A percentile compares a stretch with the other conserved stretches of the same genome.
These are phyloP conservation scores for Adansonia madagascariensis DNA, from an alignment of 441 rosid species.

Conservation along the genomic window DNA sequence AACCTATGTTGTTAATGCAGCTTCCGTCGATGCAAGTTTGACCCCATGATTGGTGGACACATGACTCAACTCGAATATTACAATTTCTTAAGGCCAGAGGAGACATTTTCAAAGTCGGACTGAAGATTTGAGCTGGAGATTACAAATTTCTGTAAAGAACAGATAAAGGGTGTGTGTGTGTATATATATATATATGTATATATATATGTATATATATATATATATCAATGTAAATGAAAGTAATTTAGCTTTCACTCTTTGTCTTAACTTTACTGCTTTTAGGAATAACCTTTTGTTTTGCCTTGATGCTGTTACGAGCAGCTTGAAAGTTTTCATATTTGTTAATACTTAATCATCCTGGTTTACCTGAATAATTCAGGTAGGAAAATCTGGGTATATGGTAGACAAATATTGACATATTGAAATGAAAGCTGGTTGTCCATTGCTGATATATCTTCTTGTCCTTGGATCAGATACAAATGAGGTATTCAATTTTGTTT, in stretches of 20 bases:
- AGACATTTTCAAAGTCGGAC: neutral
- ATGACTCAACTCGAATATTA: conserved; percentile 49
- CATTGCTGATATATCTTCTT: no score
- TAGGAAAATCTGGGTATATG: no score
- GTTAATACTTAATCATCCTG: no score
- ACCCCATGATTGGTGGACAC: conserved; percentile 49
- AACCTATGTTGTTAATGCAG: conserved; percentile 36
- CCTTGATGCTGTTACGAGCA: no score
- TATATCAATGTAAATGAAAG: neutral
- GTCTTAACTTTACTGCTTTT: no score
- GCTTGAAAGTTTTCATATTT: no score
- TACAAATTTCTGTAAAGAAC: neutral
- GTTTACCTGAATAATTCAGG: no score
- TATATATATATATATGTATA: neutral
- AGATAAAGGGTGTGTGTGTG: neutral
- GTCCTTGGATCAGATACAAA: no score
- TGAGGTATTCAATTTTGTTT: no score
- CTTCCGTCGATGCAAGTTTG: conserved; percentile 49
- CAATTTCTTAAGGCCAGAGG: conserved; percentile 42
- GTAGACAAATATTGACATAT: no score
- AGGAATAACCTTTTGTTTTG: no score
- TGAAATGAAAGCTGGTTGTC: no score
- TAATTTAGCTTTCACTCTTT: neutral
- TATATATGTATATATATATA: neutral
- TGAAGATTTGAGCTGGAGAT: neutral